Conservation (phyloP, 352 stramenopile genomes). For the Pythium oligandrum region DNA sequence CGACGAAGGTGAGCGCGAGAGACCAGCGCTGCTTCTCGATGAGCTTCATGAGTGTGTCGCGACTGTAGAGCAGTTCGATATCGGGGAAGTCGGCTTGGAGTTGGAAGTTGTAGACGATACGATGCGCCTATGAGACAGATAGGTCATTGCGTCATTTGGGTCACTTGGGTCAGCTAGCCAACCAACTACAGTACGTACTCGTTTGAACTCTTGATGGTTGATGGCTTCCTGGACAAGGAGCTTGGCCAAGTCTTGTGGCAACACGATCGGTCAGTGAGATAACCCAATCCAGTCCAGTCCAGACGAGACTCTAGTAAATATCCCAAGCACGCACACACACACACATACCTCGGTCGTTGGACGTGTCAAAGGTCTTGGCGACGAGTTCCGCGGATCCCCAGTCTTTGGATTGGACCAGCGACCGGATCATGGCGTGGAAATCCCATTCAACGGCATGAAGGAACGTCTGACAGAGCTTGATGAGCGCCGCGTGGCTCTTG, state of each 20-base stretch:
- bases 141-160: no score
- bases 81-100: conserved; percentile 51
- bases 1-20: conserved; percentile 56
- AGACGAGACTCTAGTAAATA: neutral
- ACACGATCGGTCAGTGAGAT: no score
- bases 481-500: conserved; percentile 44
- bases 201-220: conserved; percentile 48
- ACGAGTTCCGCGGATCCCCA: conserved; percentile 56
- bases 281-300: neutral
- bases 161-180: no score
- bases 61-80: conserved; percentile 61
- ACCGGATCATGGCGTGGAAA: conserved; percentile 24
- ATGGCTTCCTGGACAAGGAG: conserved; percentile 51
- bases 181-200: conserved; percentile 21
- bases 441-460: conserved; percentile 22
- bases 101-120: conserved; percentile 43
- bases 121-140: conserved; percentile 48
- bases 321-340: neutral
- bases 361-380: conserved; percentile 29
- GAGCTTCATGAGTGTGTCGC: conserved; percentile 48
- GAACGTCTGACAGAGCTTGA: conserved; percentile 43
- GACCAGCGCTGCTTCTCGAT: conserved; percentile 62
- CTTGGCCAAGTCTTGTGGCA: no score
- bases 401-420: conserved; percentile 47
- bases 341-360: conserved; percentile 8